These are phyloP conservation scores for Neopestalotiopsis sp. DNA, from an alignment of 2,329 filamentous ascomycete species.

Conservation along the genomic window DNA sequence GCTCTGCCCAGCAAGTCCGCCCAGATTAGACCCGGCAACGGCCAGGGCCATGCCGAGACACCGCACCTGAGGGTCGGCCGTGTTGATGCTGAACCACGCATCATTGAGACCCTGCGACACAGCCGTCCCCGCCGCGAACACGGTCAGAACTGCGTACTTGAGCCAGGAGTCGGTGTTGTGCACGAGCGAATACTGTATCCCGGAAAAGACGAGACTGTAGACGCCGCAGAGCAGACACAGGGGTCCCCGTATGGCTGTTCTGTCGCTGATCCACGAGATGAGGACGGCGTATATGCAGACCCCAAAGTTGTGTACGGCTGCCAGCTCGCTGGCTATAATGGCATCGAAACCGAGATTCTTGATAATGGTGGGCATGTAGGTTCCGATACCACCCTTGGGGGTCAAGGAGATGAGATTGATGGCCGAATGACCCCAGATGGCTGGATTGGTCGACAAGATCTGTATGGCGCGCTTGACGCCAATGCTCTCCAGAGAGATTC, in stretches of 20 bases:
- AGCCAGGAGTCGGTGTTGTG: neutral
- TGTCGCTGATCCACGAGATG: constrained; percentile 6
- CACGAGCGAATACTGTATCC: neutral
- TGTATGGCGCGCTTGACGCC: neutral
- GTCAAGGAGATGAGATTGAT: constrained; percentile 1
- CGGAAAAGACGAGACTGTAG: neutral
- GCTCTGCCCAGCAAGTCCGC: neutral
- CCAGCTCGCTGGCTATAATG: neutral
- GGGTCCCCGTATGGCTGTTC: neutral
- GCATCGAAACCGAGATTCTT: constrained; percentile 8
- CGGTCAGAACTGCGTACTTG: neutral
- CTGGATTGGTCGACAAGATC: neutral
- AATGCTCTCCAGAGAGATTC: neutral
- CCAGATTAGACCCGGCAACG: neutral
- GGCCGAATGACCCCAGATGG: neutral
- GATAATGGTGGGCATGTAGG: constrained; percentile 6
- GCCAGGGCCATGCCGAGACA: constrained; percentile 10
- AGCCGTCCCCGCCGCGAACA: neutral
- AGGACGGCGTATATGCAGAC: neutral
- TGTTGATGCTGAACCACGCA: constrained; percentile 13
- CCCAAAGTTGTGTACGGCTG: neutral
- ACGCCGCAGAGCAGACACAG: constrained; percentile 7
- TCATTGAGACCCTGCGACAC: constrained; percentile 3
- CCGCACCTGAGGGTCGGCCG: neutral
- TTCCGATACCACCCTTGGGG: neutral